phyloP scores from a whole-genome alignment of 148 eudicot species.

The Nepenthes gracilis region DNA sequence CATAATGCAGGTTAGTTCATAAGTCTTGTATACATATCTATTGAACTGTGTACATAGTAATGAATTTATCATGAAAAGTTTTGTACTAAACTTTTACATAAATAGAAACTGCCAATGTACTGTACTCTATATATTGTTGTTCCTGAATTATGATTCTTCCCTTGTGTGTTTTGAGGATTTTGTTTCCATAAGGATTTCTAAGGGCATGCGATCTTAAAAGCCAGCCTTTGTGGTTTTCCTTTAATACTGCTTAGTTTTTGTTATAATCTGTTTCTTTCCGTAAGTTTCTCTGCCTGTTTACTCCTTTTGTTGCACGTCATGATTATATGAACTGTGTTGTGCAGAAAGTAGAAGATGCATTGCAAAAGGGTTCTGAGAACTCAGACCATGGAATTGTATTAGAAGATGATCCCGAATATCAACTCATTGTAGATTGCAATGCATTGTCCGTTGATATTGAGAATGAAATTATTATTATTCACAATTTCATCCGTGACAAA shows the following conservation, averaged over 20 bases:
- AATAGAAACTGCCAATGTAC: too few species aligned
- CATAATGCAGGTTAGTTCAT: constrained; percentile 69
- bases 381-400: constrained; percentile 53
- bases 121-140: too few species aligned
- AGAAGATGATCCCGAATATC: constrained; percentile 91
- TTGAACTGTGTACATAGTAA: background rate
- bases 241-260: background rate
- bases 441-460: constrained; percentile 88
- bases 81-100: too few species aligned
- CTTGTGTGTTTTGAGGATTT: too few species aligned
- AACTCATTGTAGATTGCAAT: constrained; percentile 86
- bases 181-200: too few species aligned
- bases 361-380: constrained; percentile 50
- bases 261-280: background rate
- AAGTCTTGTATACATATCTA: background rate
- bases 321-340: constrained; percentile 2
- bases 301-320: background rate
- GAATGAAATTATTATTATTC: constrained; percentile 77
- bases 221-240: background rate
- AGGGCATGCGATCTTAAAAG: too few species aligned
- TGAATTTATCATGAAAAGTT: too few species aligned
- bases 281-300: too few species aligned
- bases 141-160: too few species aligned
- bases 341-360: constrained; percentile 87
- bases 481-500: constrained; percentile 90